These are phyloP conservation scores for Erigeron canadensis DNA, from an alignment of 129 eudicot genomes.

Conservation along the genomic window DNA sequence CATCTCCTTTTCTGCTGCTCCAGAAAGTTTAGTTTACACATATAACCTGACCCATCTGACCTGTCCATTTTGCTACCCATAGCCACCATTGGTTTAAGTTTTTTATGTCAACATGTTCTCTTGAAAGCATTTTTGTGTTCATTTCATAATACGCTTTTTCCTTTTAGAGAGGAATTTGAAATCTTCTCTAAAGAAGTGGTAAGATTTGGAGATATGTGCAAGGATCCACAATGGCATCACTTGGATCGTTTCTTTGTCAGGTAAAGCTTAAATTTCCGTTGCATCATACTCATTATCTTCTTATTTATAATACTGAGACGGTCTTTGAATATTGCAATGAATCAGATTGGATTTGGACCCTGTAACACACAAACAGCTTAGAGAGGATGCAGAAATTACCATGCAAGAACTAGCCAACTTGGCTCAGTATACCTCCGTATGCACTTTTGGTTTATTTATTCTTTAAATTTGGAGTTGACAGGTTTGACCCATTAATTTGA, in stretches of 20 bases:
- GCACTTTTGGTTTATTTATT: slow-evolving; percentile 22
- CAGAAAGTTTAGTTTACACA: background rate
- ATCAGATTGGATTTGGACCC: slow-evolving; percentile 74
- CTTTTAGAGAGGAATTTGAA: slow-evolving; percentile 74
- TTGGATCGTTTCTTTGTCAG: slow-evolving; percentile 69
- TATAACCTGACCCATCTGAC: background rate
- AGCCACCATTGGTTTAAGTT: background rate
- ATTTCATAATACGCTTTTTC: slow-evolving; percentile 1
- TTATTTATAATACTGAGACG: background rate
- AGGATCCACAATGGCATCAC: slow-evolving; percentile 96
- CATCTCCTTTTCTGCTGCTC: background rate
- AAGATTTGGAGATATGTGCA: slow-evolving; percentile 89
- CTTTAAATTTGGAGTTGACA: background rate
- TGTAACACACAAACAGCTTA: slow-evolving; percentile 44
- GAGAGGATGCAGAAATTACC: slow-evolving; percentile 71
- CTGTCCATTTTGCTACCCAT: slow-evolving; percentile 14
- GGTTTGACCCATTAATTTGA: background rate
- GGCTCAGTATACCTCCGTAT: slow-evolving; percentile 89
- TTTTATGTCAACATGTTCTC: background rate
- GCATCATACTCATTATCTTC: slow-evolving; percentile 9
- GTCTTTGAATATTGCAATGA: slow-evolving; percentile 7
- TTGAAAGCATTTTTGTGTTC: background rate
- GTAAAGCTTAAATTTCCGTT: slow-evolving; percentile 36
- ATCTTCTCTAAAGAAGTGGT: slow-evolving; percentile 80
- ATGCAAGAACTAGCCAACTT: slow-evolving; percentile 73